phyloP scores from a whole-genome alignment of 2,329 filamentous ascomycete species.

The Cladophialophora psammophila region DNA sequence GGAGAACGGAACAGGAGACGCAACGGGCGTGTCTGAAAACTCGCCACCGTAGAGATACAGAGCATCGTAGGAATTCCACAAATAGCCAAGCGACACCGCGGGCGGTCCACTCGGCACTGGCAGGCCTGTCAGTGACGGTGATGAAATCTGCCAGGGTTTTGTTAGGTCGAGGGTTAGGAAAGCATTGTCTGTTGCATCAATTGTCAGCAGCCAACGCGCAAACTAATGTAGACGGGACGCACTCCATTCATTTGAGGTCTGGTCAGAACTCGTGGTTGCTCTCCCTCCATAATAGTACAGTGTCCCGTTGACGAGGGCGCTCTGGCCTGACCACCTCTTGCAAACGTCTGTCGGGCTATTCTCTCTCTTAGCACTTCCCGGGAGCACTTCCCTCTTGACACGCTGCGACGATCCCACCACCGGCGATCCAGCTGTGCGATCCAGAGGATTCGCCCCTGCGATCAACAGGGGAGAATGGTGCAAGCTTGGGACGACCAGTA shows the following conservation, averaged over 20 bases:
- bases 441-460: conserved; percentile 33
- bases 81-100: conserved; percentile 73
- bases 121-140: conserved; percentile 68
- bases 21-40: conserved; percentile 69
- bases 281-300: conserved; percentile 79
- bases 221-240: conserved; percentile 44
- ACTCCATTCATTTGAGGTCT: conserved; percentile 74
- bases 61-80: conserved; percentile 75
- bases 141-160: conserved; percentile 72
- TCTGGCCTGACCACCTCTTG: conserved; percentile 71
- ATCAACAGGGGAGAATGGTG: conserved; percentile 32
- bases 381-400: conserved; percentile 14
- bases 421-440: conserved; percentile 18
- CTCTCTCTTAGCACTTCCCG: conserved; percentile 35
- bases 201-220: conserved; percentile 10
- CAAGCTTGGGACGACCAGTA: conserved; percentile 36
- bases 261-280: conserved; percentile 63
- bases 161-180: conserved; percentile 76
- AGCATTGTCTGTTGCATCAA: conserved; percentile 64
- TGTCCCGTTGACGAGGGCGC: conserved; percentile 74
- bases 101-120: conserved; percentile 73
- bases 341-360: conserved; percentile 65
- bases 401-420: background rate
- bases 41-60: conserved; percentile 78
- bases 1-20: conserved; percentile 65